These are phyloP conservation scores for Claviceps maximensis DNA, from an alignment of 2,329 filamentous ascomycete species.

Conservation along the genomic window DNA sequence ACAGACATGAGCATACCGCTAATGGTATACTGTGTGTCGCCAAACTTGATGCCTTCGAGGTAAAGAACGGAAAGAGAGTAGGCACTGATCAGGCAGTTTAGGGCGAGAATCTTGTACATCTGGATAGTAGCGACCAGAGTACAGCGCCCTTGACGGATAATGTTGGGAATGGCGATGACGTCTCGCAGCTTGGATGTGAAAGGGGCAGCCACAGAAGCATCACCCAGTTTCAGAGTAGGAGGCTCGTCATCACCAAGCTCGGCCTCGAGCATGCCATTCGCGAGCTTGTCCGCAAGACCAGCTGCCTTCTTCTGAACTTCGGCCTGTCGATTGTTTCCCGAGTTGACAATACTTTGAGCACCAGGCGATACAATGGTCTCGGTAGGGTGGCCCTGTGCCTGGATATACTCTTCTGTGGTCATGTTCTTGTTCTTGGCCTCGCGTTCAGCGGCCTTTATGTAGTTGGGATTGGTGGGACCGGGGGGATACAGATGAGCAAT, in stretches of 20 bases:
- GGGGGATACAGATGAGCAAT: conserved; percentile 93
- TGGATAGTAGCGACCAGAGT: conserved; percentile 97
- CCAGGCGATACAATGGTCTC: conserved; percentile 55
- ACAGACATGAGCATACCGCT: conserved; percentile 99
- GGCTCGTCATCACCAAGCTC: conserved; percentile 84
- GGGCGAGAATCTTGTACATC: conserved; percentile 98
- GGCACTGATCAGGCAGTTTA: conserved; percentile 95
- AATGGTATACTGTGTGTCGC: conserved; percentile 95
- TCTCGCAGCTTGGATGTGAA: conserved; percentile 97
- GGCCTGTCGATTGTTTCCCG: conserved; percentile 29
- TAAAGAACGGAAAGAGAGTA: conserved; percentile 96
- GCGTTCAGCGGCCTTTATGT: conserved; percentile 78
- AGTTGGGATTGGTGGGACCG: conserved; percentile 84
- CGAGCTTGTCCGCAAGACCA: conserved; percentile 74
- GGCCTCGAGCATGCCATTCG: conserved; percentile 75
- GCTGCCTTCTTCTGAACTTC: conserved; percentile 60
- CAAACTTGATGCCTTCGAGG: conserved; percentile 97
- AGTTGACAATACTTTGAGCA: conserved; percentile 38
- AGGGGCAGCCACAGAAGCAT: conserved; percentile 90
- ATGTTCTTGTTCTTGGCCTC: conserved; percentile 71
- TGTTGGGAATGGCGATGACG: conserved; percentile 93
- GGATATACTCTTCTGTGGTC: conserved; percentile 43
- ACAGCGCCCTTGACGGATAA: conserved; percentile 93
- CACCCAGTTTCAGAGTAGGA: conserved; percentile 89
- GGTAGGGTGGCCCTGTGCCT: conserved; percentile 36